Base-by-base conservation (phyloP, 208 protist species). In the Acanthamoeba castellanii region DNA sequence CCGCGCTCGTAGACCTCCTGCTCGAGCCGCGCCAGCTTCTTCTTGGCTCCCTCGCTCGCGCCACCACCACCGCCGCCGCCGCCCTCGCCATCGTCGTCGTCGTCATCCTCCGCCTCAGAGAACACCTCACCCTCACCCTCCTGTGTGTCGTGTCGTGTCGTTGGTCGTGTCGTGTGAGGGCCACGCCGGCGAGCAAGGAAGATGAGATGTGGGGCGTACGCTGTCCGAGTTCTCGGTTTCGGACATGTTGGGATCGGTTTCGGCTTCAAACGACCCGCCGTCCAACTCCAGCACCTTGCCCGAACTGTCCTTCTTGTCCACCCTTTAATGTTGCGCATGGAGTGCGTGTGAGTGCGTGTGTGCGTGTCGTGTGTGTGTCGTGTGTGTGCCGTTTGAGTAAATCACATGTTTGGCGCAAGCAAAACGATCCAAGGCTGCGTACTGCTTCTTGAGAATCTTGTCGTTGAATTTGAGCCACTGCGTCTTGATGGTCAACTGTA, bases 231-330 rank as follows among this genome's bases (percentile, higher is more conserved):
- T 66, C 4, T 81, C 68, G 27, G 84, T 91, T 47, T 64, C 59
- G 20, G 66, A 74, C 66, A 94, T 94, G 70, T 94, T 64, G 45
- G 89, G 89, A n/a, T 94, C 89, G 14, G 89, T 94, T 81, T 94
- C 89, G 50, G 68, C 89, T 61, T 94, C 89, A 55, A 94, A 94
- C n/a, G 59, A 59, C n/a, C 89, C 89, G 50, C 47, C 47, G 14
- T 82, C 59, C 22, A 81, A 20, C 14, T 74, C 59, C 9, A 94
- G 37, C 8, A 82, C 55, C 45, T 82, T 76, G 14, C 30, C 27
- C 27, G 89, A 94, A 13, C 66, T n/a, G 25, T 55, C 64, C 61
- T 93, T 81, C 42, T 94, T 82, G 45, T 81, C 66, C 30, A 94
- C 42, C 47, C 66, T 94, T 37, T 2, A 66, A 16, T 37, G 14